Evolutionary conservation across 495 filamentous ascomycete genomes (phyloP).

Genomic region (Penicillium salamii): DNA sequence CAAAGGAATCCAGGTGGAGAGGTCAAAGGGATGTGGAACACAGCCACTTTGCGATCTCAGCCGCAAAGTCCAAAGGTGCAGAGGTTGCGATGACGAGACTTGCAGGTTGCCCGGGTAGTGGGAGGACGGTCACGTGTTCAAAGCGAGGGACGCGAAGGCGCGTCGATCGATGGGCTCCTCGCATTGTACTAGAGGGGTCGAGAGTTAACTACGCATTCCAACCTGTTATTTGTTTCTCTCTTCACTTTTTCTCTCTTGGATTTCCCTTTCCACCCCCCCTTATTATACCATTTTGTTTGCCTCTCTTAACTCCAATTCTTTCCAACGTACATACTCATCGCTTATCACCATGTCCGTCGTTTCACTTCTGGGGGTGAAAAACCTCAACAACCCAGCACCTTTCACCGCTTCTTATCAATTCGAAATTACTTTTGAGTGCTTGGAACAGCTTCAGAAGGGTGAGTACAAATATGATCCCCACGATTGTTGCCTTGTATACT

Average conservation of each 20-base stretch:
- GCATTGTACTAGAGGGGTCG: slow-evolving; percentile 17
- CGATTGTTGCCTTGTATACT: neutral
- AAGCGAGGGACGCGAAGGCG: slow-evolving; percentile 31
- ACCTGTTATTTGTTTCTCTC: slow-evolving; percentile 25
- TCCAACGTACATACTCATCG: slow-evolving; percentile 17
- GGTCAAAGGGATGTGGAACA: neutral
- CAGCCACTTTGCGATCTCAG: slow-evolving; percentile 9
- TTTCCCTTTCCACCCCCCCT: slow-evolving; percentile 44
- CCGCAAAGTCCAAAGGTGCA: slow-evolving; percentile 1
- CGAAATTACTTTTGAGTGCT: slow-evolving; percentile 97
- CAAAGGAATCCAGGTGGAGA: neutral
- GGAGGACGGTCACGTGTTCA: slow-evolving; percentile 16
- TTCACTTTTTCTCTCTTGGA: slow-evolving; percentile 7
- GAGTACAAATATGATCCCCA: slow-evolving; percentile 7
- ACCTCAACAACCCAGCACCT: slow-evolving; percentile 91
- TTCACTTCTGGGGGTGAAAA: slow-evolving; percentile 88
- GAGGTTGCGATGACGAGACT: neutral
- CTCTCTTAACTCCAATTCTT: slow-evolving; percentile 28
- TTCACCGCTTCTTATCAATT: slow-evolving; percentile 90
- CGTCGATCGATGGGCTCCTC: slow-evolving; percentile 23
- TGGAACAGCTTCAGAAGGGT: slow-evolving; percentile 92
- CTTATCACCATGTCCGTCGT: slow-evolving; percentile 78
- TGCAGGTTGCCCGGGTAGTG: slow-evolving; percentile 9
- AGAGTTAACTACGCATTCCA: slow-evolving; percentile 21
- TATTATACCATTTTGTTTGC: slow-evolving; percentile 79